Base-by-base conservation (phyloP, 805 yeast species). In the Ogataea henricii region DNA sequence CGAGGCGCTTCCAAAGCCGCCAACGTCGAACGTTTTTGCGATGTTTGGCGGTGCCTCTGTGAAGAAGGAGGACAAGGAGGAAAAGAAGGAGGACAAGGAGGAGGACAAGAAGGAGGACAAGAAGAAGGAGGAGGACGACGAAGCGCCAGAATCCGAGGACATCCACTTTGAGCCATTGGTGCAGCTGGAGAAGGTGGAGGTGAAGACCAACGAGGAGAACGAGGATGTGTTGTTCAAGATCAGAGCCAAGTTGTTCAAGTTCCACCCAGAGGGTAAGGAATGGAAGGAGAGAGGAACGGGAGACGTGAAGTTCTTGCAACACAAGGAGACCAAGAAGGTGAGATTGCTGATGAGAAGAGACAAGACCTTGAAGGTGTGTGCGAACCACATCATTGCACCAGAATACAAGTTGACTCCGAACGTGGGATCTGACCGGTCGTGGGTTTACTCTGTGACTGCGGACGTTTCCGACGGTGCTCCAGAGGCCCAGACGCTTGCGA, bases 271-370 rank as follows among this genome's bases (percentile, higher is more conserved):
- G 51, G 62, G 83, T 45, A 85, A 85, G 65, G 98, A 94, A 73
- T 94, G 99, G 99, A 94, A 94, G 72, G 99, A 94, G 79, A 88
- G 99, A 77, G 99, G 99, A 62, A 89, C 97, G 29, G 99, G 99
- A 65, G 99, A 94, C 66, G 96, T 90, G 62, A 89, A 94, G 73
- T 89, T 94, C 72, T 82, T 94, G 68, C 78, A 92, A 76, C 97
- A 92, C 76, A 90, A 89, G 71, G 73, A 73, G 53, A 75, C 89
- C 49, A 79, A 81, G 49, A 91, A 89, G 74, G 89, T 88, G 55
- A 86, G 99, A 76, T 72, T 94, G 57, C 77, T 94, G 66, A 94
- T 94, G 99, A 89, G 99, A 82, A 89, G 99, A 77, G 99, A 94
- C 76, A 92, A 92, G 79, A 94, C 98, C 47, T 81, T 94, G 67